Evolutionary conservation across 768 basidiomycete genomes (phyloP), one percentile per base, ranked within the genome.

Genomic region (Boletus rubropictus): DNA sequence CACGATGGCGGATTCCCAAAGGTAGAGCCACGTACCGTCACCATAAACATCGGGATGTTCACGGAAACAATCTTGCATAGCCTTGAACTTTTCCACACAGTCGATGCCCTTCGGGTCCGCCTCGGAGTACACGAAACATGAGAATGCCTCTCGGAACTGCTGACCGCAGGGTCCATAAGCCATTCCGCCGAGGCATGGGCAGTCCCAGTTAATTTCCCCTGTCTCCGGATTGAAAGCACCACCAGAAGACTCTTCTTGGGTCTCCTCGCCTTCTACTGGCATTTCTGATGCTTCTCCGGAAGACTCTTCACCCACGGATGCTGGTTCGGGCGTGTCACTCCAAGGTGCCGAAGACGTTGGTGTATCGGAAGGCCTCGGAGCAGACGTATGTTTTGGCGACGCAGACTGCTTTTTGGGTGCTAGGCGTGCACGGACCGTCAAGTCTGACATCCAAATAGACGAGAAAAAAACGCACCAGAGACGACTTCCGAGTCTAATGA

Each of bases 161-260:
- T 77, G 75, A 8, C 96, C 96, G 60, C 96, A 99, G 9, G 93
- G 92, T 6, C 96, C 95, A 61, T 98, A 77, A 9, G 95, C 95
- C 96, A 99, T 97, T 41, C 96, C 96, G 27, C 96, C 96, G 7
- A 99, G 81, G 66, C 96, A 98, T 1, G 96, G 92, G 66, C 96
- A 99, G 63, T 97, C 96, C 96, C 96, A 99, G 72, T 99, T 99
- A 60, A 99, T 98, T 77, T 97, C 93, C 36, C 96, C 96, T 2
- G 96, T 99, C 52, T 81, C 92, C 17, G 94, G 94, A 69, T 99
- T 87, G 75, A 80, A 98, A 5, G 96, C 95, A 32, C 78, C 78
- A 22, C 64, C 64, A 1, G 65, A 55, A 39, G 64, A 46, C 49
- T 57, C 63, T 45, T 39, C 66, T 20, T 62, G 62, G 11, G 53